phyloP scores from a whole-genome alignment of 768 basidiomycete species.

The Suillus placidus region DNA sequence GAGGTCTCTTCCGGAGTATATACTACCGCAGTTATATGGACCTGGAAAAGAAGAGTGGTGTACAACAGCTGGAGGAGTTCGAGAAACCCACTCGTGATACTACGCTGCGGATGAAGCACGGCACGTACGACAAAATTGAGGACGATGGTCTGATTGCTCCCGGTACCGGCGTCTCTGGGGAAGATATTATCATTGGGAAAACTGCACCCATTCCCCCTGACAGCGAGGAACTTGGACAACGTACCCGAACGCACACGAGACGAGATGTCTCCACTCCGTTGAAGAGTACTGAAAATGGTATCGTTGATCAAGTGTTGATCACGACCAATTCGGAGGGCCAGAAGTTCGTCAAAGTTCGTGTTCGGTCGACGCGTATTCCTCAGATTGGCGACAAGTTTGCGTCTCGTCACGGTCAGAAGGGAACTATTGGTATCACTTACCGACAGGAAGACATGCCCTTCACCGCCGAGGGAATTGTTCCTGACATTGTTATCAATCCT shows the following conservation, averaged over 20 bases:
- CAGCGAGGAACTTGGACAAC: slow-evolving; percentile 95
- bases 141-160: slow-evolving; percentile 95
- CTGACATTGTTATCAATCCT: slow-evolving; percentile 98
- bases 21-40: slow-evolving; percentile 99
- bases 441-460: slow-evolving; percentile 99
- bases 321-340: slow-evolving; percentile 96
- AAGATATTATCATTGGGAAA: slow-evolving; percentile 99
- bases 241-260: slow-evolving; percentile 90
- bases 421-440: slow-evolving; percentile 99
- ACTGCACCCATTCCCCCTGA: slow-evolving; percentile 97
- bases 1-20: slow-evolving; percentile 97
- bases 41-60: slow-evolving; percentile 94
- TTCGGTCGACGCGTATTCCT: slow-evolving; percentile 93
- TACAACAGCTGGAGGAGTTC: slow-evolving; percentile 92
- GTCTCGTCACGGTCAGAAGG: slow-evolving; percentile 99
- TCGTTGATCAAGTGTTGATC: slow-evolving; percentile 95
- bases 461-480: slow-evolving; percentile 94
- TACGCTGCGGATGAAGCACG: slow-evolving; percentile 96
- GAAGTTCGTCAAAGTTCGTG: slow-evolving; percentile 98
- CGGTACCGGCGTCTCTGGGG: slow-evolving; percentile 91
- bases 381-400: slow-evolving; percentile 99
- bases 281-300: slow-evolving; percentile 97
- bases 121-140: slow-evolving; percentile 98
- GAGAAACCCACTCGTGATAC: slow-evolving; percentile 94
- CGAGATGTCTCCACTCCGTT: slow-evolving; percentile 97